These are phyloP conservation scores for Leptographium radiaticola DNA, from an alignment of 2,329 filamentous ascomycete genomes.

Conservation along the genomic window DNA sequence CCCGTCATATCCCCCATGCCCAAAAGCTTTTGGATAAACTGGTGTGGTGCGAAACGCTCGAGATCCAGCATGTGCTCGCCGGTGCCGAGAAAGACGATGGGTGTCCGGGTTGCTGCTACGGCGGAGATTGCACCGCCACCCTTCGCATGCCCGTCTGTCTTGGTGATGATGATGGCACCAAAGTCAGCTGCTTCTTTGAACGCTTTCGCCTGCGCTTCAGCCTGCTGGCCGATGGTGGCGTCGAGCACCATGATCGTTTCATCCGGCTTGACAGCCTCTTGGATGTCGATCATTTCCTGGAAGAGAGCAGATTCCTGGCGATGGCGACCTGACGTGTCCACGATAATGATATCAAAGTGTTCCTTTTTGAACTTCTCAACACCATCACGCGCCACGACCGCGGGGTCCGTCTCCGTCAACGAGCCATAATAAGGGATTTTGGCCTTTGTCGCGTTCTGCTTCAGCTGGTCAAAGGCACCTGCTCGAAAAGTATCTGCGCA, in stretches of 20 bases:
- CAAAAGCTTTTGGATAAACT: conserved; percentile 85
- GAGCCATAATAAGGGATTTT: conserved; percentile 99
- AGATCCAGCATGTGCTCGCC: conserved; percentile 95
- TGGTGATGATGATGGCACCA: conserved; percentile 96
- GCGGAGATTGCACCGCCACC: conserved; percentile 96
- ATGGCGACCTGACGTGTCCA: conserved; percentile 92
- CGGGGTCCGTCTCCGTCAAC: conserved; percentile 89
- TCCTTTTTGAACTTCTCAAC: conserved; percentile 99
- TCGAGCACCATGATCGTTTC: conserved; percentile 99
- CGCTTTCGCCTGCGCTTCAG: conserved; percentile 84
- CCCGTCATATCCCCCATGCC: conserved; percentile 97
- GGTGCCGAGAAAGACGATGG: conserved; percentile 95
- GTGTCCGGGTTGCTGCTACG: conserved; percentile 89
- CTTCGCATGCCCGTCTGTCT: conserved; percentile 90
- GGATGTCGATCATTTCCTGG: conserved; percentile 95
- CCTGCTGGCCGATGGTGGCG: conserved; percentile 90
- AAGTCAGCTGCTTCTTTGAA: conserved; percentile 98
- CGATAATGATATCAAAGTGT: conserved; percentile 94
- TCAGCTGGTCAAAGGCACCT: conserved; percentile 94
- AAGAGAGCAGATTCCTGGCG: conserved; percentile 91
- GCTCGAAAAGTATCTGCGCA: conserved; percentile 98
- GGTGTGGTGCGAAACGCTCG: conserved; percentile 81
- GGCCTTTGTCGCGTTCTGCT: conserved; percentile 97
- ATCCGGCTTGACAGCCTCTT: conserved; percentile 76
- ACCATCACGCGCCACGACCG: conserved; percentile 84